These are phyloP conservation scores for Puccinia polysora DNA, from an alignment of 1,284 basidiomycete species.

Conservation along the genomic window DNA sequence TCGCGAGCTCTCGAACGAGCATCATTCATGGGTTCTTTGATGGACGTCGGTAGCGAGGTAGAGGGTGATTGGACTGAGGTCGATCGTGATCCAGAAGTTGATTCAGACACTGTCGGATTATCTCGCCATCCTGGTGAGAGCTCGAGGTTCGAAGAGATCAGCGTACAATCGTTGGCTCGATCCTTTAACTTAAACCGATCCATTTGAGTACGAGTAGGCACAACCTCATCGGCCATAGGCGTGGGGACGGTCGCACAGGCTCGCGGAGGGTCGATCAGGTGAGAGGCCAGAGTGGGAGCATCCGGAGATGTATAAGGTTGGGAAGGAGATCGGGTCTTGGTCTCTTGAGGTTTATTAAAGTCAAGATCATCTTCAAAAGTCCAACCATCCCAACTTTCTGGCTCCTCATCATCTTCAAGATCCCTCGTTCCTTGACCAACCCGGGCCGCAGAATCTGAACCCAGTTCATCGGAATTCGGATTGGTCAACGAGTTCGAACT, in stretches of 20 bases:
- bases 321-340: background rate
- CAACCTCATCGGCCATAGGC: no score
- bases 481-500: background rate
- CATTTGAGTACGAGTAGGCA: no score
- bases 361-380: constrained; percentile 37
- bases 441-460: background rate
- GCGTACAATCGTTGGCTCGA: no score
- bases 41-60: background rate
- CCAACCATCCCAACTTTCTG: constrained; percentile 34
- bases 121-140: background rate
- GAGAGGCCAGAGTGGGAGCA: background rate
- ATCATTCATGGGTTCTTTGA: no score
- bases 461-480: background rate
- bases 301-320: background rate
- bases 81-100: constrained; percentile 6
- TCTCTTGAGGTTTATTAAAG: background rate
- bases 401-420: background rate
- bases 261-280: no score
- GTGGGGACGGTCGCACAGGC: no score
- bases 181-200: no score
- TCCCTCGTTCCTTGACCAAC: background rate
- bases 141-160: background rate
- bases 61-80: background rate
- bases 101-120: background rate
- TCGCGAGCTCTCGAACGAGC: no score